Percentiles rank a stretch among this genome's conserved stretches.
These are phyloP conservation scores for Candida vaughaniae DNA, from an alignment of 805 yeast genomes.

Conservation along the genomic window DNA sequence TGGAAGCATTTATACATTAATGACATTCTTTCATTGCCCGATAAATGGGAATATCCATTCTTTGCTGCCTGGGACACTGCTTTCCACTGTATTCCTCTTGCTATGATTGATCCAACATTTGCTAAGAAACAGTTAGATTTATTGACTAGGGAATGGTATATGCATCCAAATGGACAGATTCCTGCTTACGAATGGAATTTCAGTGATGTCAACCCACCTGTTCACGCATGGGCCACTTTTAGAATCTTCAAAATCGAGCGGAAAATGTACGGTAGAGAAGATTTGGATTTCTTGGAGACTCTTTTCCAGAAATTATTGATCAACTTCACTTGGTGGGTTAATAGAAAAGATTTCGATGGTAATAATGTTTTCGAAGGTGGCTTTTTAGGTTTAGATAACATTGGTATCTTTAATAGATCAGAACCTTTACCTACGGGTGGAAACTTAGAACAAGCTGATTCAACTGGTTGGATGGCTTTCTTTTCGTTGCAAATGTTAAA, in stretches of 20 bases:
- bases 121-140: constrained; percentile 86
- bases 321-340: constrained; percentile 98
- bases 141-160: constrained; percentile 91
- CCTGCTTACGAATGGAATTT: constrained; percentile 98
- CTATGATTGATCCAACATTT: constrained; percentile 90
- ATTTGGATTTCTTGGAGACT: constrained; percentile 80
- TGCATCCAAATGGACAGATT: constrained; percentile 97
- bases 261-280: constrained; percentile 79
- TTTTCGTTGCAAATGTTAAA: constrained; percentile 87
- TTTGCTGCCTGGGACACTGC: constrained; percentile 98
- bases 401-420: constrained; percentile 88
- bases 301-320: constrained; percentile 87
- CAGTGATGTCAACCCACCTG: constrained; percentile 95
- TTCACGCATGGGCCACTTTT: constrained; percentile 93
- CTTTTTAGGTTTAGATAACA: constrained; percentile 87
- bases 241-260: constrained; percentile 85
- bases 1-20: constrained; percentile 90
- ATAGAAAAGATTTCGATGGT: constrained; percentile 82
- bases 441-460: constrained; percentile 85
- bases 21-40: constrained; percentile 86
- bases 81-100: constrained; percentile 88
- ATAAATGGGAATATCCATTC: constrained; percentile 94
- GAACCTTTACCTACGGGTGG: constrained; percentile 95
- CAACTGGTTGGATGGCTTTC: constrained; percentile 98
- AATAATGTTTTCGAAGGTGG: constrained; percentile 94